Base-by-base conservation (phyloP, 169 alveolate species). In the Plasmodium fragile region DNA sequence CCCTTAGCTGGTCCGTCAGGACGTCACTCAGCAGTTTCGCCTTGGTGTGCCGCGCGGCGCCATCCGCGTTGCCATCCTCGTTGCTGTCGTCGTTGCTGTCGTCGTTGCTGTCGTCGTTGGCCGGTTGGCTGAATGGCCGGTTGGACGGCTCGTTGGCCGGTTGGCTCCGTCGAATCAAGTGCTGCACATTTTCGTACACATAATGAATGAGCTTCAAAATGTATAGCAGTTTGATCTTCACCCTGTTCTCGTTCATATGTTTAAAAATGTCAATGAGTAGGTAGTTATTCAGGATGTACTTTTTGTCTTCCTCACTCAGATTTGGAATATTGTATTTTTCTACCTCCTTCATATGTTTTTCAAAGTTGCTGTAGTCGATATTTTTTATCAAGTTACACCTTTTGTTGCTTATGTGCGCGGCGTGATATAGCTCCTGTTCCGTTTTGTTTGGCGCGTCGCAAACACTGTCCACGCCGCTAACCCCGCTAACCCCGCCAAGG, bases 151-250 rank as follows among this genome's bases (percentile, higher is more conserved):
- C n/a, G 22, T 3, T 49, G 5, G 59, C 22, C 22, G 7, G 34
- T 11, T 36, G 13, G 16, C 39, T 85, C 65, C 75, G 53, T 16
- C 49, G 52, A 30, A 85, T 85, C 6, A 89, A 13, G 49, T 89
- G 72, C 52, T 77, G 89, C 49, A 89, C 22, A 78, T 89, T 89
- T 36, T 89, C 89, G 70, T 89, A 89, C 36, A 89, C 94, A 49
- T 89, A 89, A 78, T 89, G 41, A 25, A 89, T 78, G 32, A 89
- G 89, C 39, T 89, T 89, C 82, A 89, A 89, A 55, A 89, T 43
- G 18, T 78, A 89, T 16, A 89, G 18, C 1, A 89, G 84, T 78
- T 89, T 89, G 18, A 89, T 89, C 81, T 89, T 89, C 4, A 89
- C 71, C 49, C 81, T 18, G 52, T 89, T 89, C 0, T 41, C 81